These are phyloP conservation scores for Cordyceps militaris DNA, from an alignment of 2,329 filamentous ascomycete species.

Conservation along the genomic window DNA sequence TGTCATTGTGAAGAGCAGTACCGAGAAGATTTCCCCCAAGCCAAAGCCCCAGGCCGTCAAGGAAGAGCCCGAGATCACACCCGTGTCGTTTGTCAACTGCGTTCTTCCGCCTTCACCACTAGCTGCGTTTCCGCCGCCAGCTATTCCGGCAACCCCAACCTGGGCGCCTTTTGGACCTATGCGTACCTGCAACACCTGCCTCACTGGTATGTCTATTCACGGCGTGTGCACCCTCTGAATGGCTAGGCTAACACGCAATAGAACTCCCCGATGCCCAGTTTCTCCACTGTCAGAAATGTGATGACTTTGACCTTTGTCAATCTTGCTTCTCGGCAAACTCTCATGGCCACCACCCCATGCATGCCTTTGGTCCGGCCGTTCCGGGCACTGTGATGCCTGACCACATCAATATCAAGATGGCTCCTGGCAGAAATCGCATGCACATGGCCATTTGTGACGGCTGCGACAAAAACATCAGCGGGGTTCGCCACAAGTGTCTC, in stretches of 20 bases:
- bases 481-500: conserved; percentile 92
- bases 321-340: conserved; percentile 66
- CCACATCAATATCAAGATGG: conserved; percentile 60
- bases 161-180: conserved; percentile 25
- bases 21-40: conserved; percentile 67
- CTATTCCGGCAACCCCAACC: neutral
- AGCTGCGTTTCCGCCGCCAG: neutral
- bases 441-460: conserved; percentile 93
- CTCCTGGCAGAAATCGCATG: conserved; percentile 69
- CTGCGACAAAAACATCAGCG: conserved; percentile 80
- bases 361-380: conserved; percentile 66
- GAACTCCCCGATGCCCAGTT: conserved; percentile 73
- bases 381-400: conserved; percentile 54
- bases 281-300: conserved; percentile 75
- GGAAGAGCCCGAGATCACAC: conserved; percentile 2
- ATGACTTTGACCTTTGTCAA: conserved; percentile 89
- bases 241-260: conserved; percentile 19
- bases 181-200: conserved; percentile 64
- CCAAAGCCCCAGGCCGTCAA: conserved; percentile 17
- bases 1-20: conserved; percentile 74
- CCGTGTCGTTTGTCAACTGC: neutral
- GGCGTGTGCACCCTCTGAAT: neutral
- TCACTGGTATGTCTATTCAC: conserved; percentile 30
- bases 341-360: conserved; percentile 87
- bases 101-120: neutral